Percentiles rank a stretch among this genome's conserved stretches.
Evolutionary conservation across 768 basidiomycete genomes (phyloP).

Genomic region (Tricholoma hemisulphureum): DNA sequence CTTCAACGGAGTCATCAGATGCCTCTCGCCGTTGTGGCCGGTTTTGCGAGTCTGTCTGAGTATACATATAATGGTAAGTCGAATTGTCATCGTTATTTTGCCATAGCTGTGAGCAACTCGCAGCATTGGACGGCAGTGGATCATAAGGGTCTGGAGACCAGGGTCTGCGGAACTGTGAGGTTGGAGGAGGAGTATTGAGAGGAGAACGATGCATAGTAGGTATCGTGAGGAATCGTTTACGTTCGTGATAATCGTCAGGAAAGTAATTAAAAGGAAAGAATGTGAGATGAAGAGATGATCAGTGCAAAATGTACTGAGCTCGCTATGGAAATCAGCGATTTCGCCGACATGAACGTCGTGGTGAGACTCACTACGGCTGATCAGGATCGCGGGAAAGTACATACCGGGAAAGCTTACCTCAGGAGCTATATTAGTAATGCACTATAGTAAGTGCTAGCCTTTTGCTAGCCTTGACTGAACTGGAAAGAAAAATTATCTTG

Average conservation of each 20-base stretch:
- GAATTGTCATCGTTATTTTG: constrained; percentile 15
- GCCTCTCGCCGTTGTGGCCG: constrained; percentile 42
- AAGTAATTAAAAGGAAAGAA: too few species aligned
- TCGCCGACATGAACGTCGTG: background rate
- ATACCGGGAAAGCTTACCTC: background rate
- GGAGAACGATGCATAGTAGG: constrained; percentile 36
- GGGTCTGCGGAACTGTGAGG: constrained; percentile 56
- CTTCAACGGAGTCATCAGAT: constrained; percentile 67
- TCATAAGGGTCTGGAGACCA: constrained; percentile 65
- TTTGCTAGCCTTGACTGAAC: too few species aligned
- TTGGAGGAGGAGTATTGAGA: constrained; percentile 44
- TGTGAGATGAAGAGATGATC: background rate
- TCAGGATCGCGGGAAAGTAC: background rate
- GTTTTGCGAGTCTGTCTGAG: constrained; percentile 14
- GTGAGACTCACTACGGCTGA: background rate
- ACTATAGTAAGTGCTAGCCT: too few species aligned
- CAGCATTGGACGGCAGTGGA: constrained; percentile 33
- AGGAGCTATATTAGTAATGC: too few species aligned
- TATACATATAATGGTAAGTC: constrained; percentile 16
- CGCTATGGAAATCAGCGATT: constrained; percentile 1
- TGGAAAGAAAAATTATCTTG: too few species aligned
- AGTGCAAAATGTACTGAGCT: background rate
- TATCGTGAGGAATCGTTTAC: constrained; percentile 15
- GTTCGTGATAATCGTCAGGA: constrained; percentile 9
- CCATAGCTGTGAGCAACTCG: constrained; percentile 7